Conservation (phyloP, 2,329 filamentous ascomycete species). For the Nemania sp. region DNA sequence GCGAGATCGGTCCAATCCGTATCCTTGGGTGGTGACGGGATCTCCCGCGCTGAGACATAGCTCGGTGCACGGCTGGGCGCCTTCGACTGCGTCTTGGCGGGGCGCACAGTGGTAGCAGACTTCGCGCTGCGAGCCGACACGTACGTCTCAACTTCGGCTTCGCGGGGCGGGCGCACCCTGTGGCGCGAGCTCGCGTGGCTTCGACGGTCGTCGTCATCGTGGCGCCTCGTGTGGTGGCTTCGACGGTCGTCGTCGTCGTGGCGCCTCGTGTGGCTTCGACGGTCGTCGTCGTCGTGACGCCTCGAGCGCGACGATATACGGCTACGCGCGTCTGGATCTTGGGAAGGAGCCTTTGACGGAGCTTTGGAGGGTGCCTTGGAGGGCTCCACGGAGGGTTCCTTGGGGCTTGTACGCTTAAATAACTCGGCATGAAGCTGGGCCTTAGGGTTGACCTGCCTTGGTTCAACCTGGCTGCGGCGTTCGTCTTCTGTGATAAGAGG, state of each 20-base stretch:
- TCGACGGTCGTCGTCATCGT: constrained; percentile 13
- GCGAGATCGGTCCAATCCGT: constrained; percentile 36
- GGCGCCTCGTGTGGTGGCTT: background rate
- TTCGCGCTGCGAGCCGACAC: constrained; percentile 50
- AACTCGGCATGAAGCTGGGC: constrained; percentile 18
- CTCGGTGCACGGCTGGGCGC: constrained; percentile 34
- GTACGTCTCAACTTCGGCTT: constrained; percentile 50
- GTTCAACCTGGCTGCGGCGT: constrained; percentile 13
- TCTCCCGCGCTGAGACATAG: constrained; percentile 41
- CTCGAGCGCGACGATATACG: constrained; percentile 10
- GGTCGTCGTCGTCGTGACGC: background rate
- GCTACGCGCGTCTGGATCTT: constrained; percentile 17
- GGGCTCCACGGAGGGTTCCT: no score
- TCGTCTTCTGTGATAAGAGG: constrained; percentile 33
- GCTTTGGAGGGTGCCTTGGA: background rate
- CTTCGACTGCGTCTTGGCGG: constrained; percentile 22
- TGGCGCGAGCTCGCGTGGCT: constrained; percentile 36
- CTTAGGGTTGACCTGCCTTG: constrained; percentile 2
- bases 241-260: background rate
- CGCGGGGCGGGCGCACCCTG: constrained; percentile 26
- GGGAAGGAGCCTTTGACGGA: constrained; percentile 3
- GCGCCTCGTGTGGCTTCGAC: constrained; percentile 2
- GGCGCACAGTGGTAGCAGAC: constrained; percentile 44
- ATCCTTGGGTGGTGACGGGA: constrained; percentile 48
- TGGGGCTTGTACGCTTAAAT: constrained; percentile 11